phyloP scores from a whole-genome alignment of 2,329 filamentous ascomycete genomes.

The Sclerotiophoma versabilis region DNA sequence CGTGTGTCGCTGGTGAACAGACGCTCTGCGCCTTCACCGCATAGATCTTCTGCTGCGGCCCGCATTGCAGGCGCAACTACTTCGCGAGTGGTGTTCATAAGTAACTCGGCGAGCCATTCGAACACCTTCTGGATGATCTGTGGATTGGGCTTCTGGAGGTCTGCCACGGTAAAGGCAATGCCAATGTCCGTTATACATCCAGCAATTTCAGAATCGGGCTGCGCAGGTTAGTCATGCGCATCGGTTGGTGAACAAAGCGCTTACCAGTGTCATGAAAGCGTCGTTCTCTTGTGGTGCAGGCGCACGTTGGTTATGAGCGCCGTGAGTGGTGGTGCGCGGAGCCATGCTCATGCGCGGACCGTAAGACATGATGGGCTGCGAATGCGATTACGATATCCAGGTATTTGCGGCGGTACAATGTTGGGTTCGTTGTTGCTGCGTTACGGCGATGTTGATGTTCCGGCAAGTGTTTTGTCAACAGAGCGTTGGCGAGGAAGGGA shows the following conservation, averaged over 20 bases:
- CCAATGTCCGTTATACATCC: constrained; percentile 98
- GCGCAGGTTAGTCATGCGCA: constrained; percentile 23
- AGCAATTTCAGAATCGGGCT: constrained; percentile 81
- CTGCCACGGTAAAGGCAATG: constrained; percentile 82
- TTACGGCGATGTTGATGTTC: constrained; percentile 9
- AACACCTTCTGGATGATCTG: constrained; percentile 97
- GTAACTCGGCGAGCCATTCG: constrained; percentile 93
- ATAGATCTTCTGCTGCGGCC: constrained; percentile 86
- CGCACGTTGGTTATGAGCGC: constrained; percentile 46
- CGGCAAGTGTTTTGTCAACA: constrained; percentile 21
- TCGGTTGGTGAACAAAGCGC: constrained; percentile 4
- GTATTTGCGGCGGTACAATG: background rate
- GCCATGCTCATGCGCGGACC: constrained; percentile 61
- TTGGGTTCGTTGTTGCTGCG: constrained; percentile 2
- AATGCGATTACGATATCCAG: constrained; percentile 1
- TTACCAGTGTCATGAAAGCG: constrained; percentile 60
- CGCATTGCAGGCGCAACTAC: constrained; percentile 95
- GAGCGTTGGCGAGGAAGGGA: constrained; percentile 15
- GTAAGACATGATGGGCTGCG: constrained; percentile 52
- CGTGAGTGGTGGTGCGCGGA: constrained; percentile 48
- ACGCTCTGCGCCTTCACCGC: constrained; percentile 78
- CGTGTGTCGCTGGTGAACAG: constrained; percentile 85
- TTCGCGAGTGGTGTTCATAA: constrained; percentile 92
- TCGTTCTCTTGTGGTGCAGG: constrained; percentile 55
- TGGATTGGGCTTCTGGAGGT: constrained; percentile 92